Evolutionary conservation across 148 eudicot genomes (phyloP).

Genomic region (Silene latifolia): DNA sequence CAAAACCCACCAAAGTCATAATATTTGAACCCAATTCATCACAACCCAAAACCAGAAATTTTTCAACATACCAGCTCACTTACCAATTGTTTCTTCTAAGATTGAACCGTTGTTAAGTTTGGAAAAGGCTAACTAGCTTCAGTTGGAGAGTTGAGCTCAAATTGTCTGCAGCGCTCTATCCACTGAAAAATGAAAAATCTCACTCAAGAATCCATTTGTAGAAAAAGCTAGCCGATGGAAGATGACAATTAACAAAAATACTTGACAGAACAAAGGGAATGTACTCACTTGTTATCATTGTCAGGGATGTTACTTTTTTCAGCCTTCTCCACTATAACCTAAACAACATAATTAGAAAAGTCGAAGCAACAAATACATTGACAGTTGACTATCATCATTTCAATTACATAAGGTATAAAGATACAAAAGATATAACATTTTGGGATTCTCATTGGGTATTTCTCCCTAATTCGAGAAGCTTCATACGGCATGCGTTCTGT

Average conservation of each 20-base stretch:
- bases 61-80: neutral
- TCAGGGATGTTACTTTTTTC: constrained; percentile 90
- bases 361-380: constrained; percentile 1
- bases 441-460: no score
- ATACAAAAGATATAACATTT: constrained; percentile 1
- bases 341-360: neutral
- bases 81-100: neutral
- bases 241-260: neutral
- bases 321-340: constrained; percentile 96
- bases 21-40: neutral
- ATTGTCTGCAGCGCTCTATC: neutral
- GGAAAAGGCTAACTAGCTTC: neutral
- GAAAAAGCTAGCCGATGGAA: neutral
- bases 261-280: neutral
- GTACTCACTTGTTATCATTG: constrained; percentile 82
- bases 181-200: neutral
- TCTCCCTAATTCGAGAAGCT: no score
- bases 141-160: neutral
- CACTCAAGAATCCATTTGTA: neutral
- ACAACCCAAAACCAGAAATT: neutral
- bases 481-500: no score
- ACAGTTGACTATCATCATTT: neutral
- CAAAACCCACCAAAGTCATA: neutral
- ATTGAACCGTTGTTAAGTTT: neutral
- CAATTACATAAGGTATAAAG: neutral